Percentiles rank a stretch among this genome's conserved stretches.
phyloP scores from a whole-genome alignment of 345 rosid genomes.

The Geranium brycei region DNA sequence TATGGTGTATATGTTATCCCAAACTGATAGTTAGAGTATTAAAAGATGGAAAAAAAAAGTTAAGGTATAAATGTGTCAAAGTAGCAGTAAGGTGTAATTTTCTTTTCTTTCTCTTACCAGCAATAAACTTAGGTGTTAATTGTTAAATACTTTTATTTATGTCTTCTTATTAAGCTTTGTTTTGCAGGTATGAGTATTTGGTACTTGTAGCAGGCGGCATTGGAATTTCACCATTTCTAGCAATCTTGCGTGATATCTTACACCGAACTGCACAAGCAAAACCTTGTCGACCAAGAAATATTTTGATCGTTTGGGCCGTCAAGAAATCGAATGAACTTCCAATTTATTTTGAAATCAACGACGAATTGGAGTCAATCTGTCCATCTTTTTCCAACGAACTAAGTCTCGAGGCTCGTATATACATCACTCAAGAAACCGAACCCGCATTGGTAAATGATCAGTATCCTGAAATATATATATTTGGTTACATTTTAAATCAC shows the following conservation, averaged over 20 bases:
- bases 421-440: slow-evolving; percentile 61
- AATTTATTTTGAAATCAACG: slow-evolving; percentile 29
- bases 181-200: slow-evolving; percentile 63
- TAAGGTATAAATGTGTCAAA: no score
- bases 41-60: no score
- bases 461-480: no score
- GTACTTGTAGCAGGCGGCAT: slow-evolving; percentile 87
- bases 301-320: slow-evolving; percentile 72
- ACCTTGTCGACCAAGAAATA: slow-evolving; percentile 52
- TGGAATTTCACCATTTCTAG: slow-evolving; percentile 82
- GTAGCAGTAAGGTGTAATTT: no score
- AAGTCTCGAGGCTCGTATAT: slow-evolving; percentile 40
- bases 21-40: no score
- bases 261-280: slow-evolving; percentile 53
- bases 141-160: no score
- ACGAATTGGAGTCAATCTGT: slow-evolving; percentile 43
- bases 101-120: no score
- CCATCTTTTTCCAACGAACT: slow-evolving; percentile 42
- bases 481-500: no score
- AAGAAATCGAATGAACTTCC: slow-evolving; percentile 66
- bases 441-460: no score
- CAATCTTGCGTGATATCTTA: slow-evolving; percentile 65
- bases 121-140: no score
- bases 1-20: no score
- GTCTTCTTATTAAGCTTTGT: no score